Conservation (phyloP, 202 grass and related monocot genomes). For the Eragrostis tef region DNA sequence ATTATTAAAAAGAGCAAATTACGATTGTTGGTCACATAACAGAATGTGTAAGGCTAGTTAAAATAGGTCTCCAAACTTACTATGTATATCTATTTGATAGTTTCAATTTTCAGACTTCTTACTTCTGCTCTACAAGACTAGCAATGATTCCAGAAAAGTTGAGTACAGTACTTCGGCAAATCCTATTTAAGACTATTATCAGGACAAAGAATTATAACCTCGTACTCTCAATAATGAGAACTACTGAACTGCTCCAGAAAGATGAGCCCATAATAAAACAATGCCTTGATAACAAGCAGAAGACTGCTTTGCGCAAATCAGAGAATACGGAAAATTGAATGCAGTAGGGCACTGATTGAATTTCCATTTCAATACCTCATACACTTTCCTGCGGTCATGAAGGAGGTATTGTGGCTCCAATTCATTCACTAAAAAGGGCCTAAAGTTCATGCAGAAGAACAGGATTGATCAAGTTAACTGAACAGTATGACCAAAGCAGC, state of each 20-base stretch:
- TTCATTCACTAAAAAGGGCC: slow-evolving; percentile 98
- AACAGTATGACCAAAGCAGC: slow-evolving; percentile 33
- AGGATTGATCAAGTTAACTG: slow-evolving; percentile 43
- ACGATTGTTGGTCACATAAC: not conserved
- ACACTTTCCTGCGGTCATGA: slow-evolving; percentile 98
- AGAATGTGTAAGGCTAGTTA: not conserved
- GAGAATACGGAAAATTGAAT: not conserved
- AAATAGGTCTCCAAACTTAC: not conserved
- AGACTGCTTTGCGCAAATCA: slow-evolving; percentile 32
- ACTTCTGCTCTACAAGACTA: not conserved
- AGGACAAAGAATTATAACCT: slow-evolving; percentile 22
- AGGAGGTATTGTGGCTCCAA: slow-evolving; percentile 87
- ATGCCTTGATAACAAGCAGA: slow-evolving; percentile 35
- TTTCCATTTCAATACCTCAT: slow-evolving; percentile 69
- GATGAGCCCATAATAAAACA: slow-evolving; percentile 26
- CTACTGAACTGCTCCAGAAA: slow-evolving; percentile 34
- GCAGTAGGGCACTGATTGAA: slow-evolving; percentile 38
- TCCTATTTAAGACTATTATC: slow-evolving; percentile 16
- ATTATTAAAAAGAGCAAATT: slow-evolving; percentile 31
- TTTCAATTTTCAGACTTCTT: not conserved
- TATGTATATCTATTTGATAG: not conserved
- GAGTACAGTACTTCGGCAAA: slow-evolving; percentile 32
- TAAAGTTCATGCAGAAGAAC: slow-evolving; percentile 45
- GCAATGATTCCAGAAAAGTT: slow-evolving; percentile 5
- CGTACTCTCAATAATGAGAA: slow-evolving; percentile 12